These are phyloP conservation scores for Iris macrosiphon DNA, from an alignment of 106 monocot genomes.

Conservation along the genomic window DNA sequence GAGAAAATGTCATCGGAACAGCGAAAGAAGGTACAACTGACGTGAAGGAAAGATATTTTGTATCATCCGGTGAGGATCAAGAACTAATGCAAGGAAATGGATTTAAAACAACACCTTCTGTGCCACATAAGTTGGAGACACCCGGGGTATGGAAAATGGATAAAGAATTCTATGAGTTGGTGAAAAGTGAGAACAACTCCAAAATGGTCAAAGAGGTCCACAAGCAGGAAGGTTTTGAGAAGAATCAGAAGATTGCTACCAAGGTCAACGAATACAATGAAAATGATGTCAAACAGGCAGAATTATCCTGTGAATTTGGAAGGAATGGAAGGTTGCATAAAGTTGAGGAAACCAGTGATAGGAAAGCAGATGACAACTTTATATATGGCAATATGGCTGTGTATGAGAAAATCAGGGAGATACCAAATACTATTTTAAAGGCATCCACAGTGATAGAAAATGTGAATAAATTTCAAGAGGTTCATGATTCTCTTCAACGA, in stretches of 20 bases:
- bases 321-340: slow-evolving; percentile 8
- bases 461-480: slow-evolving; percentile 1
- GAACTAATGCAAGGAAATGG: slow-evolving; percentile 1
- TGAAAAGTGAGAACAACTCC: slow-evolving; percentile 18
- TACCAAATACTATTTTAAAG: slow-evolving; percentile 2
- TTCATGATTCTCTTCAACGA: not conserved
- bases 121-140: slow-evolving; percentile 8
- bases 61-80: slow-evolving; percentile 12
- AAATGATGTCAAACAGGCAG: slow-evolving; percentile 4
- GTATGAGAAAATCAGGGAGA: slow-evolving; percentile 11
- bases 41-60: slow-evolving; percentile 8
- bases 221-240: slow-evolving; percentile 2
- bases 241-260: too few species aligned
- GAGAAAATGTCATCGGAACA: slow-evolving; percentile 6
- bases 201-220: slow-evolving; percentile 11
- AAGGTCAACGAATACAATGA: too few species aligned
- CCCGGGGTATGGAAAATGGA: slow-evolving; percentile 57
- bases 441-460: not conserved
- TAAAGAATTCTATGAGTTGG: slow-evolving; percentile 51
- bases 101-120: slow-evolving; percentile 10
- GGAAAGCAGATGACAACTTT: not conserved
- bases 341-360: not conserved
- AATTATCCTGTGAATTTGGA: slow-evolving; percentile 16
- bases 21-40: not conserved
- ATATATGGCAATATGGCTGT: slow-evolving; percentile 2